Conservation (phyloP, 768 basidiomycete species). For the Trametopsis cervina region DNA sequence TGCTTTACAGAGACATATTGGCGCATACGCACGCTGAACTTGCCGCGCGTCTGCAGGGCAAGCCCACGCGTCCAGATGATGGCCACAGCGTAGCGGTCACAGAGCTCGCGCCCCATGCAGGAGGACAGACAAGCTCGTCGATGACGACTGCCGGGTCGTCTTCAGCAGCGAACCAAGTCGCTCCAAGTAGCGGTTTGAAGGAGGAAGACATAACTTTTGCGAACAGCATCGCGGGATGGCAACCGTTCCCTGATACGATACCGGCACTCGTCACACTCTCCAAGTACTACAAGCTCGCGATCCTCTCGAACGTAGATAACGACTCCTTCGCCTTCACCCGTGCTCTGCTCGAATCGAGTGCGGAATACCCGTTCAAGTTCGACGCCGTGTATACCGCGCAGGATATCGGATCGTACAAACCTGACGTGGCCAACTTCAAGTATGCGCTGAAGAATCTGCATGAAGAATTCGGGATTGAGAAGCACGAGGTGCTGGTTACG, state of each 20-base stretch:
- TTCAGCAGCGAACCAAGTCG: slow-evolving; percentile 7
- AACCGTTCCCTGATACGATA: slow-evolving; percentile 59
- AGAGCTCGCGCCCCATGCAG: slow-evolving; percentile 26
- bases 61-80: slow-evolving; percentile 11
- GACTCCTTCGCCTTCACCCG: slow-evolving; percentile 56
- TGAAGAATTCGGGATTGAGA: slow-evolving; percentile 23
- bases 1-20: slow-evolving; percentile 58
- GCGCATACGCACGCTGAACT: slow-evolving; percentile 30
- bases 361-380: slow-evolving; percentile 45
- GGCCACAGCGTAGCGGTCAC: slow-evolving; percentile 1
- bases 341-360: slow-evolving; percentile 29
- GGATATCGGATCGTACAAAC: slow-evolving; percentile 70
- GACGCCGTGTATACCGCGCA: slow-evolving; percentile 64
- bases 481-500: slow-evolving; percentile 52
- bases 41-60: slow-evolving; percentile 24
- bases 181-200: slow-evolving; percentile 3
- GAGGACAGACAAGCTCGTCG: slow-evolving; percentile 14
- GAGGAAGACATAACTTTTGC: slow-evolving; percentile 44
- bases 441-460: slow-evolving; percentile 36
- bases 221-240: slow-evolving; percentile 54
- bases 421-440: slow-evolving; percentile 47
- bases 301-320: slow-evolving; percentile 72
- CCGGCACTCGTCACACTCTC: slow-evolving; percentile 53
- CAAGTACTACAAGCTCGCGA: slow-evolving; percentile 58
- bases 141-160: slow-evolving; percentile 14